Conservation (phyloP, 2,329 filamentous ascomycete species). For the Phoma sp. region DNA sequence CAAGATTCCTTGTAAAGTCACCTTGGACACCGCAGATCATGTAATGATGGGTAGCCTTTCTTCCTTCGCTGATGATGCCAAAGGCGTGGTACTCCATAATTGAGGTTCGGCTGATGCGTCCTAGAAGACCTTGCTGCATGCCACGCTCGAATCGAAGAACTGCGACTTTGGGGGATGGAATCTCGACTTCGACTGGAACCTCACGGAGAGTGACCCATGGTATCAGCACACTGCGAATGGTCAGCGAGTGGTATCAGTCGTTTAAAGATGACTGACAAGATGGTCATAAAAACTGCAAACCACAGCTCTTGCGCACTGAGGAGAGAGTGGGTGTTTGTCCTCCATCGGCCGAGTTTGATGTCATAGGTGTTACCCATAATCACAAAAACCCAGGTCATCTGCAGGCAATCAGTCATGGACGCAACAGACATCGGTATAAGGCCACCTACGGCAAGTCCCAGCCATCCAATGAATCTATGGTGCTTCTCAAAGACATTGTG, state of each 20-base stretch:
- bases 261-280: conserved; percentile 34
- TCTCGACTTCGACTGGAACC: conserved; percentile 43
- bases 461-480: conserved; percentile 45
- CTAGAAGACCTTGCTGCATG: conserved; percentile 46
- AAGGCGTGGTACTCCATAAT: conserved; percentile 49
- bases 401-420: conserved; percentile 9
- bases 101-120: conserved; percentile 44
- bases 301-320: conserved; percentile 44
- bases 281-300: conserved; percentile 47
- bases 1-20: conserved; percentile 44
- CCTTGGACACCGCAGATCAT: conserved; percentile 48
- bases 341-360: conserved; percentile 43
- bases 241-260: conserved; percentile 12
- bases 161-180: conserved; percentile 46
- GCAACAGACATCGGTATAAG: too few species aligned
- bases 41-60: conserved; percentile 39
- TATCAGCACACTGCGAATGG: conserved; percentile 32
- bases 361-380: conserved; percentile 44
- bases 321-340: conserved; percentile 32
- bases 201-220: conserved; percentile 47
- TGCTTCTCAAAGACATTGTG: conserved; percentile 47
- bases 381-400: conserved; percentile 47
- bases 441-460: conserved; percentile 42
- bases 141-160: conserved; percentile 43
- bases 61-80: conserved; percentile 45